Evolutionary conservation across 2,329 filamentous ascomycete species (phyloP), one percentile per base, ranked within the genome.

Genomic region (Penicillium sp.): DNA sequence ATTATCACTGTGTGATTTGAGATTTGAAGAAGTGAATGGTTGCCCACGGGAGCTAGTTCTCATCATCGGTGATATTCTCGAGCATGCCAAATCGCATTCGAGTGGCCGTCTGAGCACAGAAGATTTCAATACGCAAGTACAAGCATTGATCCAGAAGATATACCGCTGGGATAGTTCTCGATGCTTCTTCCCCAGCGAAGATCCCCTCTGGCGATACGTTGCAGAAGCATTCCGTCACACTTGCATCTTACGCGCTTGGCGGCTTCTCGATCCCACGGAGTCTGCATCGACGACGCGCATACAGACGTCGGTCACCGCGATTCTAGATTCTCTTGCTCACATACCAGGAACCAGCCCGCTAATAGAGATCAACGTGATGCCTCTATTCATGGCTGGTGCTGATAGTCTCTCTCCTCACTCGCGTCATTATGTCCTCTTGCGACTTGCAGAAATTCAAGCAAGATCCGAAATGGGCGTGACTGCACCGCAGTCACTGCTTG

Each of bases 21-120:
- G 61, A 38, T 73, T 74, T 14, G 72, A 74, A 54, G 61, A 65
- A 35, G 71, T 74, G 7, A 74, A 74, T 35, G 72, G 71, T 8
- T 73, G 70, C 35, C 72, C 70, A 1, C 63, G 70, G 28, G 71
- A 72, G 3, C 57, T 74, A n/a, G 71, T 73, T 13, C 55, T 73
- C 7, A 65, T 73, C 7, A 71, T 73, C 33, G 71, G 71, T 19
- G 58, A 64, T 5, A 66, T 68, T 2, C 49, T 73, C 38, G 71
- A 73, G n/a, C 65, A 67, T 43, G 65, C 70, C 19, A 73, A 73
- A 40, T 64, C 66, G 7, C 62, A 71, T 69, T 48, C 62, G 54
- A 8, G n/a, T 43, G 60, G 68, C 53, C 45, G 64, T 55, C 11
- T 65, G 4, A 45, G 14, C n/a, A 42, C n/a, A 4, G 5, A 52